These are phyloP conservation scores for Penicillium sp. DNA, from an alignment of 2,329 filamentous ascomycete genomes.

Conservation along the genomic window DNA sequence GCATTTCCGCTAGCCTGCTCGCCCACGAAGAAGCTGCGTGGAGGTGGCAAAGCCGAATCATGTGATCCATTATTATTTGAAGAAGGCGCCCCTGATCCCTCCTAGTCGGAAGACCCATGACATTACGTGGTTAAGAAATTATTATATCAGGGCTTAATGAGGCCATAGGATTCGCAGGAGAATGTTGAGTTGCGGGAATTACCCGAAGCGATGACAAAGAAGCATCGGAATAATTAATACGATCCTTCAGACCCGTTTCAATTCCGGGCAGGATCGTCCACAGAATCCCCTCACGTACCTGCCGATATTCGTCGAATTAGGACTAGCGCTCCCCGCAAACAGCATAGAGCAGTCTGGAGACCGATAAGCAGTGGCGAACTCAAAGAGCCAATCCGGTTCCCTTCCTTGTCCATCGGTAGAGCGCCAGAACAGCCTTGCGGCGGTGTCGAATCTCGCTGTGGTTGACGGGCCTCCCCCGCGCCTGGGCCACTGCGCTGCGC, in stretches of 20 bases:
- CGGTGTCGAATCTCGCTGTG: constrained; percentile 83
- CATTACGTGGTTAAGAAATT: too few relatives aligned
- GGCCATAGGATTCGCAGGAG: not conserved
- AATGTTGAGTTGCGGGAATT: not conserved
- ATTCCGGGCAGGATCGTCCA: constrained; percentile 6
- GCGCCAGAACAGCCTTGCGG: constrained; percentile 77
- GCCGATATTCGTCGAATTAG: constrained; percentile 1
- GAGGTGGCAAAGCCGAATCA: constrained; percentile 3
- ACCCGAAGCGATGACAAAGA: not conserved
- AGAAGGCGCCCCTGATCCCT: not conserved
- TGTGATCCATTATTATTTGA: not conserved
- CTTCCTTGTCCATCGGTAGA: constrained; percentile 92
- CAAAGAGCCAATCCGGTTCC: constrained; percentile 76
- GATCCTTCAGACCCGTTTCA: constrained; percentile 1
- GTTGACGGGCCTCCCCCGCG: constrained; percentile 82
- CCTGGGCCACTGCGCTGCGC: constrained; percentile 86
- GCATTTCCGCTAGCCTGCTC: not conserved
- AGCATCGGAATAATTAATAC: not conserved
- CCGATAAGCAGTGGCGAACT: not conserved
- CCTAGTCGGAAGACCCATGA: not conserved
- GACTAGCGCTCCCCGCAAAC: constrained; percentile 13
- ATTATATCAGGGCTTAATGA: not conserved
- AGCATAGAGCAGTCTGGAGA: not conserved
- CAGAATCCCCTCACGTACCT: constrained; percentile 1
- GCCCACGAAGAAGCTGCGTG: not conserved